Percentiles rank a stretch among this genome's conserved stretches.
These are phyloP conservation scores for Fusarium austroafricanum DNA, from an alignment of 2,329 filamentous ascomycete species.

Conservation along the genomic window DNA sequence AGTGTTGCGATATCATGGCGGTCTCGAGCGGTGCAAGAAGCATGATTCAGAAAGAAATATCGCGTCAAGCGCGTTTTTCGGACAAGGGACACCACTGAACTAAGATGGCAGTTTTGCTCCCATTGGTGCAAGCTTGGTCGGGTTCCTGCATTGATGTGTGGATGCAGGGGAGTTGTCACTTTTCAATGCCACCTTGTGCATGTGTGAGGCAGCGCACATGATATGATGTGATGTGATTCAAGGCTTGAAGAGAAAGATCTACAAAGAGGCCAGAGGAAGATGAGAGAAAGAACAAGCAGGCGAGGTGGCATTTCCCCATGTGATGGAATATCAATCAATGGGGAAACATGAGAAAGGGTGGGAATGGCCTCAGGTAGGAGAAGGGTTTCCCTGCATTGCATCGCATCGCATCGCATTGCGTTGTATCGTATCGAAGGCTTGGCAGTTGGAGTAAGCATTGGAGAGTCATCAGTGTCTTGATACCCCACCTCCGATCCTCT, in stretches of 20 bases:
- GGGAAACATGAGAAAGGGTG: not conserved
- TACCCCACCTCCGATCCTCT: too few species aligned
- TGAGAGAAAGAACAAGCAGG: not conserved
- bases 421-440: conserved; percentile 6
- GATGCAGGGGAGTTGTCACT: conserved; percentile 35
- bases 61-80: conserved; percentile 14
- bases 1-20: not conserved
- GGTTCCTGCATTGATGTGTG: conserved; percentile 45
- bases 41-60: not conserved
- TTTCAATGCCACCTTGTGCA: conserved; percentile 3
- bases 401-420: conserved; percentile 6
- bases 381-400: conserved; percentile 11
- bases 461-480: not conserved
- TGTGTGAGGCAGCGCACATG: conserved; percentile 1
- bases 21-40: conserved; percentile 2
- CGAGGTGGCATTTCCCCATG: conserved; percentile 13
- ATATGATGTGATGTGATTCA: conserved; percentile 19
- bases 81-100: not conserved
- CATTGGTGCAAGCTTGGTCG: conserved; percentile 27
- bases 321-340: not conserved
- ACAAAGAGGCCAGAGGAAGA: conserved; percentile 1
- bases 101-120: not conserved
- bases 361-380: conserved; percentile 30
- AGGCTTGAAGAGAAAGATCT: conserved; percentile 11
- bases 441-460: not conserved